Evolutionary conservation across 768 basidiomycete genomes (phyloP).

Genomic region (Mycena maculata): DNA sequence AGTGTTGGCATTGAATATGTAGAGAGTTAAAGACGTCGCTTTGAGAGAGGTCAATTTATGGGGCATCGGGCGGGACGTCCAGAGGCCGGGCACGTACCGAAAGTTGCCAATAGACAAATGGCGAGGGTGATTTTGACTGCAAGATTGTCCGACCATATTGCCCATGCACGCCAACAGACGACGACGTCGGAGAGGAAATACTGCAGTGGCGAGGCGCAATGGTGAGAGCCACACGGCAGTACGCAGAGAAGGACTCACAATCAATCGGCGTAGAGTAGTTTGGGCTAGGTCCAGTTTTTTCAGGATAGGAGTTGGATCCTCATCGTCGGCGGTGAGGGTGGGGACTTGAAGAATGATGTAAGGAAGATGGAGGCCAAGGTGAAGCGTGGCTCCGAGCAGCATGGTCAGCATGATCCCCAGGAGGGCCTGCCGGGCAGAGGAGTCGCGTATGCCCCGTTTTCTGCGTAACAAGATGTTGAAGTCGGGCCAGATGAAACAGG

Average conservation of each 20-base stretch:
- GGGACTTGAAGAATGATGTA: slow-evolving; percentile 1
- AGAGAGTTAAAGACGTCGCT: slow-evolving; percentile 1
- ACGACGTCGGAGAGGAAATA: slow-evolving; percentile 36
- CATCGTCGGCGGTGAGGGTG: slow-evolving; percentile 2
- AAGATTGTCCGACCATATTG: slow-evolving; percentile 22
- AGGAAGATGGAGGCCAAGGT: slow-evolving; percentile 7
- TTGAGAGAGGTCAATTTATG: background rate
- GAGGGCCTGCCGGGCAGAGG: slow-evolving; percentile 1
- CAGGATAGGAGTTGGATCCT: background rate
- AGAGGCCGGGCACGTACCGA: slow-evolving; percentile 8
- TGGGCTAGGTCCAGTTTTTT: background rate
- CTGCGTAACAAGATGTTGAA: background rate
- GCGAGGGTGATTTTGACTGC: slow-evolving; percentile 17
- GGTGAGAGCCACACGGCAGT: background rate
- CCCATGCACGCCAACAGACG: slow-evolving; percentile 37
- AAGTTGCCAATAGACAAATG: slow-evolving; percentile 20
- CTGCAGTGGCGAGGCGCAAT: background rate
- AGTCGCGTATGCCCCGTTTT: background rate
- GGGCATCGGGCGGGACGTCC: background rate
- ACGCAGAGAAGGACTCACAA: background rate
- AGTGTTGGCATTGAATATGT: slow-evolving; percentile 7
- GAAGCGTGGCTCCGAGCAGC: slow-evolving; percentile 3
- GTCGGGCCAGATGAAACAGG: background rate
- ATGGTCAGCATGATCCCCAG: background rate
- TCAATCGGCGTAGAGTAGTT: background rate